A percentile compares a stretch with the other conserved stretches of the same genome.
These are phyloP conservation scores for Ogataea nakhonphanomensis DNA, from an alignment of 805 yeast genomes.

Conservation along the genomic window DNA sequence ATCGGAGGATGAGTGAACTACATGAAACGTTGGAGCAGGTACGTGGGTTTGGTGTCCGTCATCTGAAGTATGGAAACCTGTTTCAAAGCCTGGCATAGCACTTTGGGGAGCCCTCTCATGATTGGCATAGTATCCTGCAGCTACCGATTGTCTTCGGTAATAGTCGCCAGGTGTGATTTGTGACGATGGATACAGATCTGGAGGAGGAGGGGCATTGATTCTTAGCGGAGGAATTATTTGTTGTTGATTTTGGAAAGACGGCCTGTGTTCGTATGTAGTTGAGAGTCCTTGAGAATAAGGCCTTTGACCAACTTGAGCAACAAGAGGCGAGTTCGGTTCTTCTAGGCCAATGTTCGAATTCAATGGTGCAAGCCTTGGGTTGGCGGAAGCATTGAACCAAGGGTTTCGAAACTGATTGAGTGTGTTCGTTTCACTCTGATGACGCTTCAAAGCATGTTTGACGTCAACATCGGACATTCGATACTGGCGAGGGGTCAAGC, in stretches of 20 bases:
- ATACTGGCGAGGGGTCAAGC: slow-evolving; percentile 18
- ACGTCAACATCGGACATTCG: slow-evolving; percentile 16
- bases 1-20: slow-evolving; percentile 44
- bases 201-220: slow-evolving; percentile 30
- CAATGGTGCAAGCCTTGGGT: slow-evolving; percentile 16
- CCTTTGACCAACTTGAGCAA: slow-evolving; percentile 16
- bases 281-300: slow-evolving; percentile 23
- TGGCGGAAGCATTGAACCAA: slow-evolving; percentile 15
- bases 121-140: slow-evolving; percentile 21
- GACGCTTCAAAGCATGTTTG: slow-evolving; percentile 18
- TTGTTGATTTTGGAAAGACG: slow-evolving; percentile 12
- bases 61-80: slow-evolving; percentile 1
- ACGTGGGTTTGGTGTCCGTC: slow-evolving; percentile 2
- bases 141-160: slow-evolving; percentile 32
- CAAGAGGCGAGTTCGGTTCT: slow-evolving; percentile 16
- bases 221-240: slow-evolving; percentile 33
- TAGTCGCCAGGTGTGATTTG: slow-evolving; percentile 15
- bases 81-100: slow-evolving; percentile 14
- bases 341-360: slow-evolving; percentile 9
- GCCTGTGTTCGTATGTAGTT: slow-evolving; percentile 27
- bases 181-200: slow-evolving; percentile 12
- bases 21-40: slow-evolving; percentile 47
- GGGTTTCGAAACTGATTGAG: slow-evolving; percentile 21
- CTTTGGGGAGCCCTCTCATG: slow-evolving; percentile 15
- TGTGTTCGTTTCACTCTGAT: slow-evolving; percentile 17